A percentile compares a stretch with the other conserved stretches of the same genome.
phyloP scores from a whole-genome alignment of 495 filamentous ascomycete genomes.

The Hypoxylon trugodes region DNA sequence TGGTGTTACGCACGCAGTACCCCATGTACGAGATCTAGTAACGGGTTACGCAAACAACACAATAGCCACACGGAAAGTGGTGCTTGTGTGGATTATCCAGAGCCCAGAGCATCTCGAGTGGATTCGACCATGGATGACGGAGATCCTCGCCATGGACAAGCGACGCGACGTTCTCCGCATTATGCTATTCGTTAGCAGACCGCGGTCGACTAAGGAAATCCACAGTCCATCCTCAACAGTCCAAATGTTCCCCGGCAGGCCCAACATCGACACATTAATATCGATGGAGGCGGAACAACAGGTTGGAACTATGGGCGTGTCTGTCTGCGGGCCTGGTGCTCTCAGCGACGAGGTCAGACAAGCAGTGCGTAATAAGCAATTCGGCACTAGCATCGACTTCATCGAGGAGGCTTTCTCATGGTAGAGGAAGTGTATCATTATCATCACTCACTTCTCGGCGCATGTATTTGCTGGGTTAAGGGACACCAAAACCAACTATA shows the following conservation, averaged over 20 bases:
- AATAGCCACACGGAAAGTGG: conserved; percentile 78
- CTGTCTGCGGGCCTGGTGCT: conserved; percentile 88
- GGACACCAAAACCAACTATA: neutral
- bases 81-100: conserved; percentile 91
- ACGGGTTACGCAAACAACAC: conserved; percentile 71
- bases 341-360: conserved; percentile 87
- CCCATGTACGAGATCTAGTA: conserved; percentile 78
- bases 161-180: conserved; percentile 84
- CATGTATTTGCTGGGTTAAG: neutral
- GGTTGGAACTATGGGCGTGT: conserved; percentile 83
- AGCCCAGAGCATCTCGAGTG: conserved; percentile 89
- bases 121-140: conserved; percentile 95
- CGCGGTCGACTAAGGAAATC: conserved; percentile 79
- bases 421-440: conserved; percentile 49
- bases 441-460: neutral
- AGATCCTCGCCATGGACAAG: conserved; percentile 83
- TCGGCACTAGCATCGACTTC: conserved; percentile 80
- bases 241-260: conserved; percentile 84
- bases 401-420: conserved; percentile 95
- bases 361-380: conserved; percentile 72
- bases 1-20: conserved; percentile 87
- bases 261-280: conserved; percentile 73
- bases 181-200: conserved; percentile 89
- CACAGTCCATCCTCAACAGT: conserved; percentile 82
- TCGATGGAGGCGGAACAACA: conserved; percentile 79